Base-by-base conservation (phyloP, 495 filamentous ascomycete genomes). In the Penicillium goetzii region DNA sequence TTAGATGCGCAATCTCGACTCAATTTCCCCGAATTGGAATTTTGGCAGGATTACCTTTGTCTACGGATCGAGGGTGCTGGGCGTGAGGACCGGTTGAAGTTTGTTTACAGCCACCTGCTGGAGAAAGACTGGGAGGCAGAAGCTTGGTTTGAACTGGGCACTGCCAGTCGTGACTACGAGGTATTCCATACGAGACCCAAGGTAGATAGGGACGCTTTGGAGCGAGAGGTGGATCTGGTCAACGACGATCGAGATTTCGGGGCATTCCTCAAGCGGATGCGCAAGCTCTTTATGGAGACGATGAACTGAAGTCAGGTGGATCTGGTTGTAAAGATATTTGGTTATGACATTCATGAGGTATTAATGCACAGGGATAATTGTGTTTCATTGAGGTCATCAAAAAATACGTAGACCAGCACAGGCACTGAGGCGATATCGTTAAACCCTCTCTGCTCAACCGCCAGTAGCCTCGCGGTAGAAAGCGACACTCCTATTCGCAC, bases 401-500 rank as follows among this genome's bases (percentile, higher is more conserved):
- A 70, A 23, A 55, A 30, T 59, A 32, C 19, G 49, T 60, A 50
- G 47, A 54, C 17, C 26, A 43, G 55, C 10, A 15, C 14, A 40
- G 55, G 60, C 40, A 36, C 8, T 21, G 14, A 34, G 32, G n/a
- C 19, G 21, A 36, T 36, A 55, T 25, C 12, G 3, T 11, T n/a
- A 32, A 8, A 28, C 25, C n/a, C 5, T n/a, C n/a, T n/a, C n/a
- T 28, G 38, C 21, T 40, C 55, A 57, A 60, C 85, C 86, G 11
- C 91, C 91, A 33, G 89, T 92, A 57, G 96, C 94, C 77, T 99
- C 95, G 38, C 95, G 82, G 72, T 98, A 99, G 75, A 98, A 96
- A 8, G 87, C 85, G 60, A 99, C 82, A 68, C 87, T 92, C 68
- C 84, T 74, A 68, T 88, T 92, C 26, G 90, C 91, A 2, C 96